These are phyloP conservation scores for Coemansia sp. DNA, from an alignment of 192 early-diverging fungal genomes.

Conservation along the genomic window DNA sequence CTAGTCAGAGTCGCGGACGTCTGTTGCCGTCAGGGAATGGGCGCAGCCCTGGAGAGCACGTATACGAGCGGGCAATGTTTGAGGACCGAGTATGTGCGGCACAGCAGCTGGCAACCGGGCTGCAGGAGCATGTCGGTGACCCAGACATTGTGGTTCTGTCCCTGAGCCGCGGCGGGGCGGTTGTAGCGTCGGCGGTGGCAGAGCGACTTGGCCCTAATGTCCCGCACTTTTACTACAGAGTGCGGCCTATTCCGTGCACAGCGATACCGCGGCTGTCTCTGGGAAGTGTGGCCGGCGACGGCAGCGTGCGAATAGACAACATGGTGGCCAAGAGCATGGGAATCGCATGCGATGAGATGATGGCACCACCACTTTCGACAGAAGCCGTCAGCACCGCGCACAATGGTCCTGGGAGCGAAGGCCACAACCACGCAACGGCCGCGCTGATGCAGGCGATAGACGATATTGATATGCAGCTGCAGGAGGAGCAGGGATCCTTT, in stretches of 20 bases:
- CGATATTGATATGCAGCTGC: conserved; percentile 16
- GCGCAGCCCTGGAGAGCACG: background rate
- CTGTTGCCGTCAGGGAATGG: background rate
- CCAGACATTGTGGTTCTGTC: conserved; percentile 39
- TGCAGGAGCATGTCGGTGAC: conserved; percentile 29
- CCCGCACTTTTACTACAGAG: conserved; percentile 46
- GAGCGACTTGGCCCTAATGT: conserved; percentile 17
- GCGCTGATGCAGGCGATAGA: conserved; percentile 17
- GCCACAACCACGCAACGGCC: conserved; percentile 2
- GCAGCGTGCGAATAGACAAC: conserved; percentile 51
- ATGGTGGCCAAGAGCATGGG: conserved; percentile 36
- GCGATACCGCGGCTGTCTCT: conserved; percentile 44
- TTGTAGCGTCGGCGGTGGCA: conserved; percentile 38
- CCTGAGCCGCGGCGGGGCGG: conserved; percentile 52
- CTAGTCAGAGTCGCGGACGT: conserved; percentile 9
- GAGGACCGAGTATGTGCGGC: conserved; percentile 47
- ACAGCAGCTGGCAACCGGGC: conserved; percentile 36
- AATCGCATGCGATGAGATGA: background rate
- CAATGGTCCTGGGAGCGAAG: background rate
- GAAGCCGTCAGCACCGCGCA: background rate
- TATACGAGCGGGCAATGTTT: conserved; percentile 19
- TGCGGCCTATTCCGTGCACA: conserved; percentile 37
- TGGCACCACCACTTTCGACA: background rate
- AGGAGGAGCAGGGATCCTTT: conserved; percentile 34
- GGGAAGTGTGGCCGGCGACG: conserved; percentile 54